Conservation (phyloP, 768 basidiomycete species). For the Hemileccinum impolitum region DNA sequence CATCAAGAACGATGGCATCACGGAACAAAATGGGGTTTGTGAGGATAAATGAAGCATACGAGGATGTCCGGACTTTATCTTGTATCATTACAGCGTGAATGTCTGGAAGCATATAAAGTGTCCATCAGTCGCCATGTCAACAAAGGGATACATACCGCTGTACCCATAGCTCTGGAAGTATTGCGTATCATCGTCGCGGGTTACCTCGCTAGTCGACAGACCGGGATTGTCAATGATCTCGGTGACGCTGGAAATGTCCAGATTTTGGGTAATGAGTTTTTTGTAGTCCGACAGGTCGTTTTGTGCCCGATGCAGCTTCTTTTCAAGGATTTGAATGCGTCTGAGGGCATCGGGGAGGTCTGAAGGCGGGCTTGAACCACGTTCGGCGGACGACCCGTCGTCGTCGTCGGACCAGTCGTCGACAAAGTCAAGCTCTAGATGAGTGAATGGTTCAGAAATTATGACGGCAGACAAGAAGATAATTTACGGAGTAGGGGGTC, state of each 20-base stretch:
- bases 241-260: constrained; percentile 45
- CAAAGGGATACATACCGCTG: constrained; percentile 56
- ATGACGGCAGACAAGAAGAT: not conserved
- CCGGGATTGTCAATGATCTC: constrained; percentile 41
- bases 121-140: not conserved
- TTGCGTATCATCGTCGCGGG: constrained; percentile 85
- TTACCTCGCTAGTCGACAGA: constrained; percentile 18
- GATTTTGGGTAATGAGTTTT: constrained; percentile 48
- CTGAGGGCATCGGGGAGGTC: constrained; percentile 35
- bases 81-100: constrained; percentile 97
- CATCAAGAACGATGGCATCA: constrained; percentile 86
- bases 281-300: constrained; percentile 64
- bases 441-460: not conserved
- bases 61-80: constrained; percentile 89
- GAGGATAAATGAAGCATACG: constrained; percentile 90
- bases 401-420: constrained; percentile 70
- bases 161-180: constrained; percentile 90
- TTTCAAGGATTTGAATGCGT: constrained; percentile 58
- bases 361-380: constrained; percentile 15
- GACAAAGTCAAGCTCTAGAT: constrained; percentile 58
- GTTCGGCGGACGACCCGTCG: not conserved
- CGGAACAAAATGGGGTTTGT: constrained; percentile 78
- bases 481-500: constrained; percentile 86
- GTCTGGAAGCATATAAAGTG: constrained; percentile 41
- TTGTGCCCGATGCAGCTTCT: constrained; percentile 55